Evolutionary conservation across 1,139 yeast species (phyloP).

Genomic region (Suhomyces atakaporum): DNA sequence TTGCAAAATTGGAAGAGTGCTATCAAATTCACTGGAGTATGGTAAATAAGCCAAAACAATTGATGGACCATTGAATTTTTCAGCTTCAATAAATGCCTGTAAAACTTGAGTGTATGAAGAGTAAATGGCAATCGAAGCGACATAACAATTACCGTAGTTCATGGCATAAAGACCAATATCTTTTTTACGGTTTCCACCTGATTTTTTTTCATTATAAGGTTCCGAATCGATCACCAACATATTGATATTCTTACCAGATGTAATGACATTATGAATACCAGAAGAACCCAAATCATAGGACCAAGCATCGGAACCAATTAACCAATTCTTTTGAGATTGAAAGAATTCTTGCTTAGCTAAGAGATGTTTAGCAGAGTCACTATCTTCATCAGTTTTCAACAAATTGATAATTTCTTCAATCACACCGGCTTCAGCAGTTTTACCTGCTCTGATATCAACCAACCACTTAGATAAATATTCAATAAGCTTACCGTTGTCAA

Average conservation of each 20-base stretch:
- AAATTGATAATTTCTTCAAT: constrained; percentile 40
- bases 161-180: constrained; percentile 94
- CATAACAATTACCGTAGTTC: constrained; percentile 89
- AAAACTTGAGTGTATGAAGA: constrained; percentile 91
- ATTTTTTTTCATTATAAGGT: constrained; percentile 50
- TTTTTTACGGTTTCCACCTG: constrained; percentile 66
- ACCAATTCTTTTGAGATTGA: constrained; percentile 64
- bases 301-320: constrained; percentile 95
- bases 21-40: constrained; percentile 62
- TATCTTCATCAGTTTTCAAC: constrained; percentile 44
- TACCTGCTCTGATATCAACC: constrained; percentile 39
- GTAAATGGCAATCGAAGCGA: constrained; percentile 93
- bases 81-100: constrained; percentile 88
- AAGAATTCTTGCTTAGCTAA: constrained; percentile 50
- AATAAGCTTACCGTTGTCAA: constrained; percentile 50
- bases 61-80: constrained; percentile 86
- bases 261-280: constrained; percentile 83
- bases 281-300: constrained; percentile 89
- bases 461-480: constrained; percentile 73
- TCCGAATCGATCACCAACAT: constrained; percentile 90
- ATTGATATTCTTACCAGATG: constrained; percentile 77
- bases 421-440: constrained; percentile 27
- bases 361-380: constrained; percentile 43
- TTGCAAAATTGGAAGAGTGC: constrained; percentile 73
- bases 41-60: constrained; percentile 90